Base-by-base conservation (phyloP, 2,329 filamentous ascomycete species). In the Clonostachys rhizophaga region DNA sequence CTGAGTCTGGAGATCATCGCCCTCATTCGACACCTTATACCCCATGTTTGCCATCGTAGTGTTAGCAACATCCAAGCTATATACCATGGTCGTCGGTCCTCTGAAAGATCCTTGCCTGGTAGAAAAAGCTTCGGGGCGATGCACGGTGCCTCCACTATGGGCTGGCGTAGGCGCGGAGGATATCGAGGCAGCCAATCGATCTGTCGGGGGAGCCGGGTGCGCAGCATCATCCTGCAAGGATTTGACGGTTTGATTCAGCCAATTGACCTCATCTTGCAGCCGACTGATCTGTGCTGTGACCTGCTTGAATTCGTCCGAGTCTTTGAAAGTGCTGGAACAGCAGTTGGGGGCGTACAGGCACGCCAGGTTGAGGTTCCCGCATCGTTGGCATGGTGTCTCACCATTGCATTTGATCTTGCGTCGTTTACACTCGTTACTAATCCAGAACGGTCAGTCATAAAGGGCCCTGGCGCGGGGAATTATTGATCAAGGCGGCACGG, bases 11-110 rank as follows among this genome's bases (percentile, higher is more conserved):
- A 33, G 41, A 8, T 37, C 40, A n/a, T 79, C 71, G 3, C 64
- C 70, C 43, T 85, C 84, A 2, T 78, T 78, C 3, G 81, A 69
- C 2, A 75, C 79, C 30, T 82, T 84, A 59, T 95, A 94, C 5
- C 91, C 91, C 88, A 96, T 95, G 50, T 85, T 91, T 59, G 91
- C 86, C 36, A 96, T 75, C 44, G 91, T 95, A 45, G 81, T 89
- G 63, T 90, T 91, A 35, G 91, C 91, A 13, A 96, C 85, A 52
- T 92, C 88, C 33, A 96, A 79, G 54, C 87, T 91, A 66, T 91
- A 96, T 3, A 86, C 83, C 42, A 84, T 86, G 66, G 89, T 95
- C 1, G 90, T 96, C 1, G 90, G 89, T 1, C 91, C 91, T 48
- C 88, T 84, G 60, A 94, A 96, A 20, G 80, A 78, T 5, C 83